Evolutionary conservation across 2,329 filamentous ascomycete species (phyloP).

Genomic region (Calonectria fujianensis): DNA sequence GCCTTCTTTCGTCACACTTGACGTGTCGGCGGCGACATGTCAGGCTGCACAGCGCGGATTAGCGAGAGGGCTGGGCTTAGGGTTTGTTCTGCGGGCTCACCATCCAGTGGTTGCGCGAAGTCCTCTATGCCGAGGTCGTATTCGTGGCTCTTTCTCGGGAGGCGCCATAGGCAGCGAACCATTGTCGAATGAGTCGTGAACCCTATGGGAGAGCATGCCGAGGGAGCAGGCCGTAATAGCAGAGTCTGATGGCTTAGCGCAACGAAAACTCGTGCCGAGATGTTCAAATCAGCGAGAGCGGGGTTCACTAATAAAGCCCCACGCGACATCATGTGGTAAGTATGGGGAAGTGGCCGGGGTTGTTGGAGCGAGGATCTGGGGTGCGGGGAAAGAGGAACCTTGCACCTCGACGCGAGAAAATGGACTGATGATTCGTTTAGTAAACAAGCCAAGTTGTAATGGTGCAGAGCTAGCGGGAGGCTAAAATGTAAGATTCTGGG

Average conservation of each 20-base stretch:
- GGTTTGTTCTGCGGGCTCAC: background rate
- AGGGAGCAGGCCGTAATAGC: background rate
- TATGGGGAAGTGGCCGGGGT: slow-evolving; percentile 15
- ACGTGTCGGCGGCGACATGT: slow-evolving; percentile 19
- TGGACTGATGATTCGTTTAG: slow-evolving; percentile 12
- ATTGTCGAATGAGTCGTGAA: background rate
- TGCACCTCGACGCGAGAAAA: slow-evolving; percentile 12
- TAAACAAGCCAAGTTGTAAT: background rate
- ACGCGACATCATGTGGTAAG: slow-evolving; percentile 9
- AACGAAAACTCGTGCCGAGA: slow-evolving; percentile 15
- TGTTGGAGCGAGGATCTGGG: background rate
- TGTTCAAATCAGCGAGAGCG: background rate
- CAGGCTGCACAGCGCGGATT: slow-evolving; percentile 6
- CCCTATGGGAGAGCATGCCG: slow-evolving; percentile 9
- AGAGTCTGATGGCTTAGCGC: background rate
- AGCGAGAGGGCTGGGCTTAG: background rate
- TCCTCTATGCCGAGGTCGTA: slow-evolving; percentile 11
- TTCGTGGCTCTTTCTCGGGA: background rate
- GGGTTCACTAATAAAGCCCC: background rate
- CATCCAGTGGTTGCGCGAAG: slow-evolving; percentile 14
- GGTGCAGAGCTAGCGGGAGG: background rate
- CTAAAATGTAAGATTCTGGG: background rate
- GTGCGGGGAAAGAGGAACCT: slow-evolving; percentile 12
- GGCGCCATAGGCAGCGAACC: background rate
- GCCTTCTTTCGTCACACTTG: slow-evolving; percentile 25